Evolutionary conservation across 805 yeast genomes (phyloP), one percentile per base, ranked within the genome.

Genomic region (Scheffersomyces stipitis): DNA sequence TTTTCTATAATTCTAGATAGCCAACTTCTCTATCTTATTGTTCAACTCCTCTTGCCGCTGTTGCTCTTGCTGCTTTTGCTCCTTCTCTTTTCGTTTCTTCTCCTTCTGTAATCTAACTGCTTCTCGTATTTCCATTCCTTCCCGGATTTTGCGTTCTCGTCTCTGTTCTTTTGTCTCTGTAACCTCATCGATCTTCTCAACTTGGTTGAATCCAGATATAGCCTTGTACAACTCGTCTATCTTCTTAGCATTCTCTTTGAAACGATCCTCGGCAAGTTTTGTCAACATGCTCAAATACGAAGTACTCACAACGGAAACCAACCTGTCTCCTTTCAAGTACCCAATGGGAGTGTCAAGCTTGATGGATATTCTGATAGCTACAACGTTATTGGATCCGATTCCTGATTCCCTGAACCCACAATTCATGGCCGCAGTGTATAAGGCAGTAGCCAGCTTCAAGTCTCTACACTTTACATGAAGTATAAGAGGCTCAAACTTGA

Each of bases 321-420:
- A 45, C 10, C 51, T 38, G 1, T 60, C 60, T 1, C 46, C 49
- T 4, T 62, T 53, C 9, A 72, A 56, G 47, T 62, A 76, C 0
- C 90, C 96, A 22, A 87, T 75, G 1, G 96, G 96, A 0, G 81
- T 69, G 54, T 88, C 96, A 16, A 88, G 57, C 43, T 78, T 77
- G 39, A 88, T 80, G 4, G 87, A 80, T 1, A 79, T 83, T 45
- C 96, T 68, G 14, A 88, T 75, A 0, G 89, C 96, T 5, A 88
- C 95, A 9, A 83, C 69, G 47, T 79, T 76, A 49, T 87, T 86
- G 20, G 81, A 71, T 5, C 95, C 95, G 31, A 88, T 86, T 1
- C 96, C 96, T 20, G 86, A 75, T 58, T 88, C 96, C 51, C 96
- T 71, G 52, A 83, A 88, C 3, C 96, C 96, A 61, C 93, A 83